Conservation (phyloP, 2,329 filamentous ascomycete species). For the Diaporthe sp. region DNA sequence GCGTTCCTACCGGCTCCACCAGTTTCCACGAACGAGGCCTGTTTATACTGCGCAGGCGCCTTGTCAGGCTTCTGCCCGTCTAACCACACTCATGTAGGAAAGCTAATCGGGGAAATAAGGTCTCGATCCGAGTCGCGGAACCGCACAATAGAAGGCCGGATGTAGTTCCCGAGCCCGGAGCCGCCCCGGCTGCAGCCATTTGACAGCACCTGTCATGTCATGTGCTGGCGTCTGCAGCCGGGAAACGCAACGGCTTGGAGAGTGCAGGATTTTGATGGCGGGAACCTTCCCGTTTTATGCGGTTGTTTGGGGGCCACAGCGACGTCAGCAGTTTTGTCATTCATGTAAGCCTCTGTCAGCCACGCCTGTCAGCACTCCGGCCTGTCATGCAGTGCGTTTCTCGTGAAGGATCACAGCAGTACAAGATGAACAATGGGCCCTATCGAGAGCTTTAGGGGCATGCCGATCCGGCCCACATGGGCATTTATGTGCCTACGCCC, state of each 20-base stretch:
- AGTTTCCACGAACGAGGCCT: neutral
- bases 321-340: conserved; percentile 4
- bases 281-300: neutral
- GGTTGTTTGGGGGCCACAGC: neutral
- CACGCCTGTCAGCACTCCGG: conserved; percentile 1
- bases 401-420: neutral
- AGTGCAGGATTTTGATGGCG: neutral
- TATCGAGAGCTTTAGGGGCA: neutral
- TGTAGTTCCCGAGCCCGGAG: neutral
- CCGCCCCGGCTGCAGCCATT: neutral
- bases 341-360: conserved; percentile 10
- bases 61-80: neutral
- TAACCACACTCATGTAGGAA: neutral
- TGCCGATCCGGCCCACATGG: neutral
- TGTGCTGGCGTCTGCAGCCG: neutral
- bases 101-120: neutral
- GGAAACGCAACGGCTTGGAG: neutral
- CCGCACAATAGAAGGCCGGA: neutral
- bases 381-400: neutral
- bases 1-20: neutral
- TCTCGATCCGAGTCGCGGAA: neutral
- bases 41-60: neutral
- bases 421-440: neutral
- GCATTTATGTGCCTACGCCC: neutral
- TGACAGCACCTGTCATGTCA: neutral